Evolutionary conservation across 1,139 yeast genomes (phyloP), one percentile per base, ranked within the genome.

Genomic region (Taphrina deformans): DNA sequence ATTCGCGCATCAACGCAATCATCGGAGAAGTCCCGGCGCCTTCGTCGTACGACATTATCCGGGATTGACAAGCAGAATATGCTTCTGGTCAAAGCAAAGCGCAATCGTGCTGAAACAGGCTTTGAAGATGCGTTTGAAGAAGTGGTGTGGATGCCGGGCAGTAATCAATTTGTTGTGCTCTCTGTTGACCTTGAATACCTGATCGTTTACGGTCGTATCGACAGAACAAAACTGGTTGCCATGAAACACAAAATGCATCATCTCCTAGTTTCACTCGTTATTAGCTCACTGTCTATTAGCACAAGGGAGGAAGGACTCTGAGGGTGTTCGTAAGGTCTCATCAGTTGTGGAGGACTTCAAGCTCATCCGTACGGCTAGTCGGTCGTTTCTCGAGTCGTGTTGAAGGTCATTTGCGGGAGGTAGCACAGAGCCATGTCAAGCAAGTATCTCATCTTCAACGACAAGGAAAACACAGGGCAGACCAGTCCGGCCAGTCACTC

Each of bases 391-490:
- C n/a, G n/a, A n/a, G n/a, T n/a, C n/a, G n/a, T n/a, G n/a, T n/a
- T n/a, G n/a, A n/a, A n/a, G n/a, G n/a, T n/a, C n/a, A n/a, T n/a
- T n/a, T n/a, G n/a, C n/a, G 2, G 45, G 50, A 44, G 27, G 26
- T 44, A 44, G 14, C 14, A 18, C 26, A 44, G 14, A 7, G 4
- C 29, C 41, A 51, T 51, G 55, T 51, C 55, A 6, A 23, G 29
- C 21, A 53, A 38, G 21, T 50, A 51, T 29, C 38, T 59, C 44
- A 35, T 59, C 23, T 59, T 35, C 33, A 50, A 48, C 41, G 63
- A 59, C 56, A 59, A 59, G 38, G 63, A 59, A 33, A 50, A 59
- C 26, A 52, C 41, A 3, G 56, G 53, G 10, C 40, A 38, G 41
- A 31, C 51, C 5, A 51, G 56, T 27, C 53, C 63, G 3, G 16